Percentiles rank a stretch among this genome's conserved stretches.
These are phyloP conservation scores for Henckelia pumila DNA, from an alignment of 257 asterid species.

Conservation along the genomic window DNA sequence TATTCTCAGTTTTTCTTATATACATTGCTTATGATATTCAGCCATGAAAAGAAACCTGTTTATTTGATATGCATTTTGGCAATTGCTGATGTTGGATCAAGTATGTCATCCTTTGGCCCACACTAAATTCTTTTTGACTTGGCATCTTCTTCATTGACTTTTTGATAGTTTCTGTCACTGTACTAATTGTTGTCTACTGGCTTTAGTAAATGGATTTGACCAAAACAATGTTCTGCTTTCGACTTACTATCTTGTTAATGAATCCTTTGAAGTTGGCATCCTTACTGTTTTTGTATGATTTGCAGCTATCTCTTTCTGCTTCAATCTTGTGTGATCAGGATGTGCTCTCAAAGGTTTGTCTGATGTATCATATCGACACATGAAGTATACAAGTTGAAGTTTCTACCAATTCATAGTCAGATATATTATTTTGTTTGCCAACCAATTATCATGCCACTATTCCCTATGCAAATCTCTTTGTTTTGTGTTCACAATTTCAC, in stretches of 20 bases:
- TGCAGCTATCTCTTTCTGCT: too few relatives aligned
- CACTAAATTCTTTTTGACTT: background rate
- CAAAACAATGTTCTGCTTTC: background rate
- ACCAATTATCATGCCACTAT: background rate
- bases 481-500: conserved; percentile 12
- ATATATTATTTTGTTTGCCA: conserved; percentile 4
- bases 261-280: conserved; percentile 19
- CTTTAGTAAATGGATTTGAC: conserved; percentile 17
- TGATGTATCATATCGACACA: too few relatives aligned
- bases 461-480: conserved; percentile 3
- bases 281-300: too few relatives aligned
- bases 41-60: background rate
- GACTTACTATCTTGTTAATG: conserved; percentile 10
- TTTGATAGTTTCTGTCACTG: background rate
- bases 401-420: background rate
- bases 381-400: too few relatives aligned
- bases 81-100: conserved; percentile 5
- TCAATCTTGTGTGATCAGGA: too few relatives aligned
- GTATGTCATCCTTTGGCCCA: background rate
- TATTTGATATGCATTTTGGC: conserved; percentile 6
- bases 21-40: background rate
- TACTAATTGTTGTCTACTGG: background rate
- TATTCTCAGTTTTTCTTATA: too few relatives aligned
- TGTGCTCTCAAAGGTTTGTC: too few relatives aligned
- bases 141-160: conserved; percentile 16